Conservation (phyloP, 139 green algal species). For the Volvox reticuliferus region DNA sequence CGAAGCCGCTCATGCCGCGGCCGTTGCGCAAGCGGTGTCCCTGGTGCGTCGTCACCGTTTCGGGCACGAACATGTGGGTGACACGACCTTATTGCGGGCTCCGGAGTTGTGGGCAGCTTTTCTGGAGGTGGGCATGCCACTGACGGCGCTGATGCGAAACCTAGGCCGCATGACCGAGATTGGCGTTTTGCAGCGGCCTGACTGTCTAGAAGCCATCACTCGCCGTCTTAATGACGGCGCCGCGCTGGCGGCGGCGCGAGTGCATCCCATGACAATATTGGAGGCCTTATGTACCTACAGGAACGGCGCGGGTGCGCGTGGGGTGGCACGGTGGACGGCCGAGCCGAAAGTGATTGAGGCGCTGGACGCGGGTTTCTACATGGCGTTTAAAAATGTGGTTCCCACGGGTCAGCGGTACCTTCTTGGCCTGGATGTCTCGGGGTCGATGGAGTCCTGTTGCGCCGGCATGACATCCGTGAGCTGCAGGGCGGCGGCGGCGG, state of each 20-base stretch:
- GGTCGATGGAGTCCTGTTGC: conserved; percentile 39
- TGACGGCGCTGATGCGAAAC: conserved; percentile 43
- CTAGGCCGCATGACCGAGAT: conserved; percentile 36
- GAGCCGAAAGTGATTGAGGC: not conserved
- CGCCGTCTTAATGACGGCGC: not conserved
- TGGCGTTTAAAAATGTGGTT: conserved; percentile 47
- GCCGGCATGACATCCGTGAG: conserved; percentile 26
- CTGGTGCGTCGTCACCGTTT: conserved; percentile 47
- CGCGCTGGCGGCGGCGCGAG: conserved; percentile 6
- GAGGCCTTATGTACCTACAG: conserved; percentile 41
- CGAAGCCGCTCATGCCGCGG: not conserved
- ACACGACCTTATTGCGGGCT: conserved; percentile 14
- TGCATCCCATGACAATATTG: conserved; percentile 46
- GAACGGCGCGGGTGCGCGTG: not conserved
- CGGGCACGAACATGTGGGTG: conserved; percentile 48
- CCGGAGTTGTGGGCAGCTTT: conserved; percentile 34
- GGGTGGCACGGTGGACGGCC: conserved; percentile 5
- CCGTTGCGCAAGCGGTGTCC: not conserved
- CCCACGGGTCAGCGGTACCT: conserved; percentile 54
- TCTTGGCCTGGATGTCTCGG: conserved; percentile 42
- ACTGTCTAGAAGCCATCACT: not conserved
- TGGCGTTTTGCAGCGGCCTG: not conserved
- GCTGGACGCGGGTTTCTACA: conserved; percentile 52
- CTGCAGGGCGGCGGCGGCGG: conserved; percentile 26
- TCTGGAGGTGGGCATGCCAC: conserved; percentile 36